Conservation (phyloP, 352 stramenopile genomes). For the Aphanomyces astaci region DNA sequence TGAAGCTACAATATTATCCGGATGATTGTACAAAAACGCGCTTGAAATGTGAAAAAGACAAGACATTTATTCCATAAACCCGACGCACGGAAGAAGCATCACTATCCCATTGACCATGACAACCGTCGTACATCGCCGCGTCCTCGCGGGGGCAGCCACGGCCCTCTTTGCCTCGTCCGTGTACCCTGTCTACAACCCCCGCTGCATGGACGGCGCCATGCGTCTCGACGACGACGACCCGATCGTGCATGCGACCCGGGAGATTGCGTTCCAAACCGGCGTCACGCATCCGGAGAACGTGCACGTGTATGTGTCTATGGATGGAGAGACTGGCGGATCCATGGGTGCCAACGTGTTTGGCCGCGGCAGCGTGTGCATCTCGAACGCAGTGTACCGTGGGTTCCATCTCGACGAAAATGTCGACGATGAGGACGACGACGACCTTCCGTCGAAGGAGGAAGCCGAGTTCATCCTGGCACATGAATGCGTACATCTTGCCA, state of each 20-base stretch:
- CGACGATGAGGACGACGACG: conserved; percentile 35
- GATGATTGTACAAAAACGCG: not conserved
- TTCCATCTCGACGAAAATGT: conserved; percentile 47
- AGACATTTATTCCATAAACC: conserved; percentile 26
- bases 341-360: conserved; percentile 48
- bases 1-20: not conserved
- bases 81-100: too few relatives aligned
- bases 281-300: conserved; percentile 60
- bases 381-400: conserved; percentile 69
- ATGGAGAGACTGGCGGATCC: conserved; percentile 46
- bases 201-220: conserved; percentile 49
- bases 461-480: conserved; percentile 79
- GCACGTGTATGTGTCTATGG: conserved; percentile 54
- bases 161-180: conserved; percentile 36
- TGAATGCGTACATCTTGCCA: conserved; percentile 72
- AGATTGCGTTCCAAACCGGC: conserved; percentile 49
- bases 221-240: conserved; percentile 44
- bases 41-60: not conserved
- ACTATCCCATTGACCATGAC: too few relatives aligned
- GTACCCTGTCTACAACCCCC: conserved; percentile 54
- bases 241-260: conserved; percentile 56
- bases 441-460: conserved; percentile 56
- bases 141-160: conserved; percentile 32
- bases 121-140: conserved; percentile 22
- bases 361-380: conserved; percentile 62